Conservation (phyloP, 2,329 filamentous ascomycete species). For the Cladosporium sp. region DNA sequence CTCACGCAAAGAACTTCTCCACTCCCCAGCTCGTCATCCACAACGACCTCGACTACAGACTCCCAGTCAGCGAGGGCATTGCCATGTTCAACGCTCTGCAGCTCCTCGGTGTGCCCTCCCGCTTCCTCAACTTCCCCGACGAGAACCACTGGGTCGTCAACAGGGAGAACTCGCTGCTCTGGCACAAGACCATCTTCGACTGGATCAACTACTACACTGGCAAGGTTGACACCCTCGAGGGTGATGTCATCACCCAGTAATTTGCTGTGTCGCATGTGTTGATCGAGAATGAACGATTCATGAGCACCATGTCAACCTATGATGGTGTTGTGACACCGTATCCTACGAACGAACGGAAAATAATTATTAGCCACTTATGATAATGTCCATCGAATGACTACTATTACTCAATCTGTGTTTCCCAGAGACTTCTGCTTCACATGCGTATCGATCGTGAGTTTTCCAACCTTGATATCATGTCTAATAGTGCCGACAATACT, state of each 20-base stretch:
- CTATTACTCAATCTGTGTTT: background rate
- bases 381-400: slow-evolving; percentile 5
- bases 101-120: slow-evolving; percentile 24
- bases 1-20: slow-evolving; percentile 27
- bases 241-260: slow-evolving; percentile 17
- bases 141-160: slow-evolving; percentile 28
- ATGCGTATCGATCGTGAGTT: background rate
- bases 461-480: background rate
- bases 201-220: slow-evolving; percentile 68
- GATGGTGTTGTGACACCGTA: background rate
- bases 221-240: slow-evolving; percentile 3
- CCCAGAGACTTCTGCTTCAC: background rate
- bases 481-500: background rate
- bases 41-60: slow-evolving; percentile 27
- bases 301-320: background rate
- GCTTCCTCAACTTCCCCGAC: slow-evolving; percentile 26
- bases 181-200: slow-evolving; percentile 60
- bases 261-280: background rate
- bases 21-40: slow-evolving; percentile 29
- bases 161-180: slow-evolving; percentile 27
- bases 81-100: slow-evolving; percentile 30
- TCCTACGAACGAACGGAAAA: background rate
- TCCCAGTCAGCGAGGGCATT: slow-evolving; percentile 28
- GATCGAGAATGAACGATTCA: background rate
- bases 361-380: background rate